Conservation (phyloP, 352 stramenopile species). For the Globisporangium nodosum region DNA sequence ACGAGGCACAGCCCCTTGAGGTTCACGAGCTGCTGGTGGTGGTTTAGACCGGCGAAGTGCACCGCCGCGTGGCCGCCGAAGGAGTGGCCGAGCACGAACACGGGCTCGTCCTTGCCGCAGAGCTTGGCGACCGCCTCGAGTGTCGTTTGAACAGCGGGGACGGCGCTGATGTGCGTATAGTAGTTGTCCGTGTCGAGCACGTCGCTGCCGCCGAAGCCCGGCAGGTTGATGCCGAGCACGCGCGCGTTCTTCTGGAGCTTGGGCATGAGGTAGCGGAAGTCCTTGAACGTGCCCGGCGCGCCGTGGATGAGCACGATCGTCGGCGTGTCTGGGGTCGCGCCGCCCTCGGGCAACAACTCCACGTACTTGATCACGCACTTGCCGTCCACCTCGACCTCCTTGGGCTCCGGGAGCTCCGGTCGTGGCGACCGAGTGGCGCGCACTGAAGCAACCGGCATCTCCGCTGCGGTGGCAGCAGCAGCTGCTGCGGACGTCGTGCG, state of each 20-base stretch:
- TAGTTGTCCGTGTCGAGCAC: conserved; percentile 32
- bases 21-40: conserved; percentile 20
- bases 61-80: conserved; percentile 26
- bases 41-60: conserved; percentile 36
- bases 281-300: conserved; percentile 49
- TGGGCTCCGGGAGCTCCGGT: conserved; percentile 21
- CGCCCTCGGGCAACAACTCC: conserved; percentile 13
- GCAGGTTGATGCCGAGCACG: conserved; percentile 56
- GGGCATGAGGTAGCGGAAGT: conserved; percentile 65
- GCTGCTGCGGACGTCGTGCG: background rate
- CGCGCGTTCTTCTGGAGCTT: conserved; percentile 32
- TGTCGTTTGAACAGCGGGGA: conserved; percentile 29
- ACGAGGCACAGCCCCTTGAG: conserved; percentile 48
- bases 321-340: background rate
- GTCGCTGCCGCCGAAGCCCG: conserved; percentile 44
- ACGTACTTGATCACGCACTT: conserved; percentile 48
- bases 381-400: conserved; percentile 22
- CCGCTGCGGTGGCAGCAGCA: background rate
- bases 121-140: conserved; percentile 37
- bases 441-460: background rate
- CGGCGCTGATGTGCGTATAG: conserved; percentile 34
- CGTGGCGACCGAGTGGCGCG: background rate
- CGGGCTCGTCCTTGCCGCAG: conserved; percentile 14
- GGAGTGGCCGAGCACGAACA: conserved; percentile 9
- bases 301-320: conserved; percentile 67